Conservation (phyloP, 441 rosid species). For the Oxalis stricta region DNA sequence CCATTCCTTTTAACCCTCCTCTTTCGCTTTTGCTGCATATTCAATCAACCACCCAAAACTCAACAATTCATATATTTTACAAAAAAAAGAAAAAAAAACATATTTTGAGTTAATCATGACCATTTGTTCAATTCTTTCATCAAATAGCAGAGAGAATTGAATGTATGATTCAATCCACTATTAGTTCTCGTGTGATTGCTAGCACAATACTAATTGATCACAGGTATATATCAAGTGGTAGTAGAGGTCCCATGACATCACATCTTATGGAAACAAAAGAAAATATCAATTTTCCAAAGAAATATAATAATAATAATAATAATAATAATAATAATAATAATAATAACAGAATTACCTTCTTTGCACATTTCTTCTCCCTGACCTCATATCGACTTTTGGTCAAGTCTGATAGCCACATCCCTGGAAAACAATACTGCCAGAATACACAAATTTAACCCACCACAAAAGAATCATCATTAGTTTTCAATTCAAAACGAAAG, state of each 20-base stretch:
- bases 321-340: background rate
- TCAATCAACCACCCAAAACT: background rate
- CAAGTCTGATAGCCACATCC: slow-evolving; percentile 62
- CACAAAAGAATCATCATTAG: background rate
- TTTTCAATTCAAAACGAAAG: background rate
- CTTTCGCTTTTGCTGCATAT: slow-evolving; percentile 41
- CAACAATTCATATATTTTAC: background rate
- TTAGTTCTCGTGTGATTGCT: too few relatives aligned
- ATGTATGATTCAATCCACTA: too few relatives aligned
- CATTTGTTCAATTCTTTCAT: too few relatives aligned
- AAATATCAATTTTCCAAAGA: too few relatives aligned
- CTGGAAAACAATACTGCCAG: slow-evolving; percentile 63
- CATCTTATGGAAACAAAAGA: too few relatives aligned
- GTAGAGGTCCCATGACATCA: too few relatives aligned
- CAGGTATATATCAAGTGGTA: too few relatives aligned
- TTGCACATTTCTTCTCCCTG: slow-evolving; percentile 59
- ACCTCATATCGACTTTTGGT: slow-evolving; percentile 59
- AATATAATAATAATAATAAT: too few relatives aligned
- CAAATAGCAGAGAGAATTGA: too few relatives aligned
- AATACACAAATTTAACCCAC: background rate
- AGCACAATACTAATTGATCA: too few relatives aligned
- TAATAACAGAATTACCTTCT: slow-evolving; percentile 29
- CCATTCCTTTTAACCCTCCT: slow-evolving; percentile 66
- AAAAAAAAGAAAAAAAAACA: too few relatives aligned
- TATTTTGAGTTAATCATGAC: too few relatives aligned